Base-by-base conservation (phyloP, 768 basidiomycete species). In the Podaxis carcinomalis region DNA sequence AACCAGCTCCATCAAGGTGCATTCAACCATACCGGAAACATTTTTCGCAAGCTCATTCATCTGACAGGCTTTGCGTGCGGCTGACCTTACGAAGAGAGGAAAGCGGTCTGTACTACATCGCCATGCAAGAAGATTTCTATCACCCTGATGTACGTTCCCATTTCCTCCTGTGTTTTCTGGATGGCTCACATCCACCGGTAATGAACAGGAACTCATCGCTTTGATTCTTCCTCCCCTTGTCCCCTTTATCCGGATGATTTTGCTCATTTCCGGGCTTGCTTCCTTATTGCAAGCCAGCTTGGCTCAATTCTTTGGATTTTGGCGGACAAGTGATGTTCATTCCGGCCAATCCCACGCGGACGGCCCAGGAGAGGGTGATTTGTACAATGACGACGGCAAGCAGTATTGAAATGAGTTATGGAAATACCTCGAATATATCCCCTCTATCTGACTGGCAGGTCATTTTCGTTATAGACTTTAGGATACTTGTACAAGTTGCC, bases 41-140 rank as follows among this genome's bases (percentile, higher is more conserved):
- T 6, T 55, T 37, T 35, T n/a, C 47, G 35, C n/a, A 56, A 23
- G 39, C 46, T 44, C 32, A 62, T 35, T 28, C 10, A 19, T 14
- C 42, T n/a, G 5, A 50, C 65, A 84, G 82, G 23, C 73, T 86
- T 46, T 42, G 84, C 23, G 76, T 80, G 27, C 80, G 81, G 52
- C 66, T 89, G 47, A 80, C 74, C 2, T 77, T 89, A n/a, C 75
- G 71, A 49, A 76, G 83, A 67, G 69, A 36, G 44, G 51, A 70
- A 46, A 68, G 72, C 19, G 75, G 70, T 0, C 53, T 70, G 2
- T 76, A 77, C 65, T 78, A 79, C 51, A 87, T 89, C 51, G 65
- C 72, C 0, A 69, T 73, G 55, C 85, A 89, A 64, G 85, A 88
- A 65, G 84, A 87, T 66, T 80, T 84, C 58, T 82, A 81, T 63